Percentiles rank a stretch among this genome's conserved stretches.
These are phyloP conservation scores for Aegilops tauschii DNA, from an alignment of 176 grass and related monocot species.

Conservation along the genomic window DNA sequence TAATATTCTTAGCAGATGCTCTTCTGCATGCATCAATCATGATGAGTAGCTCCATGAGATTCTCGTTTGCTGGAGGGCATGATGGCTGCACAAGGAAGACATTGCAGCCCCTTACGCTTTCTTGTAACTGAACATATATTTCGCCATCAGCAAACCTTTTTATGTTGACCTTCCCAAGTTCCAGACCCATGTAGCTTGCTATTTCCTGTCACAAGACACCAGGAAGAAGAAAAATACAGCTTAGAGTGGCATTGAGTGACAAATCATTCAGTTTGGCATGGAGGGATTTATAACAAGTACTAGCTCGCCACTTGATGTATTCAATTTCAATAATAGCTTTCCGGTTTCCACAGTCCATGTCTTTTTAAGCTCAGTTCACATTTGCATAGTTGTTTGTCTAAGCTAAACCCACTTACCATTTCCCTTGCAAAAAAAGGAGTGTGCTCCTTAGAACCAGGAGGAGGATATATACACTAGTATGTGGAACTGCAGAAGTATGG, in stretches of 20 bases:
- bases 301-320: not conserved
- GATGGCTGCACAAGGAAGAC: slow-evolving; percentile 95
- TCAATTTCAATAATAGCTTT: not conserved
- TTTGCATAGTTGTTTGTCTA: not conserved
- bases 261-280: not conserved
- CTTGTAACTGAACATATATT: slow-evolving; percentile 99
- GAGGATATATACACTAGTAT: not conserved
- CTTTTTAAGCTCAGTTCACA: not conserved
- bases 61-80: slow-evolving; percentile 94
- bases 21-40: slow-evolving; percentile 99
- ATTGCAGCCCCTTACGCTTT: slow-evolving; percentile 94
- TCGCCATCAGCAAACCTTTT: slow-evolving; percentile 94
- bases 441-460: not conserved
- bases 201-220: slow-evolving; percentile 67
- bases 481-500: not conserved
- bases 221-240: not conserved
- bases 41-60: slow-evolving; percentile 96
- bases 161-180: slow-evolving; percentile 96
- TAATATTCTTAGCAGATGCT: slow-evolving; percentile 98
- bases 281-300: not conserved
- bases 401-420: not conserved
- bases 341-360: not conserved
- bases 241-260: not conserved
- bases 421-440: not conserved
- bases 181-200: slow-evolving; percentile 90